A percentile compares a stretch with the other conserved stretches of the same genome.
These are phyloP conservation scores for Zopfia rhizophila DNA, from an alignment of 2,329 filamentous ascomycete genomes.

Conservation along the genomic window DNA sequence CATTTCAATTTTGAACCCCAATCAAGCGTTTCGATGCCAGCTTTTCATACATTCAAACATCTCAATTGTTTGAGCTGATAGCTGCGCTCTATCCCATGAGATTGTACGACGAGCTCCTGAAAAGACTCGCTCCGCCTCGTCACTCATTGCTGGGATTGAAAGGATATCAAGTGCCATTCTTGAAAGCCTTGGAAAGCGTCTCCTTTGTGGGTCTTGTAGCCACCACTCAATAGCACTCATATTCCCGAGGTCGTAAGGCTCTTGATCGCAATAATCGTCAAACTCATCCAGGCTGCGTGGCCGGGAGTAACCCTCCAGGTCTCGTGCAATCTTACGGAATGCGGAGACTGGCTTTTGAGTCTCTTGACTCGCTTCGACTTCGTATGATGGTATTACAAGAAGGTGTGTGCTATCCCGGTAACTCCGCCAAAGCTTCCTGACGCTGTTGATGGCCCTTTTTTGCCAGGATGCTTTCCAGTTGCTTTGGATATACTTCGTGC, in stretches of 20 bases:
- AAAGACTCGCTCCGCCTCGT: slow-evolving; percentile 17
- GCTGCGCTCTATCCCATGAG: slow-evolving; percentile 15
- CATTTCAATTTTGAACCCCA: too few species aligned
- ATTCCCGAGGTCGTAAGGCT: slow-evolving; percentile 3
- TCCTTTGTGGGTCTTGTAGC: slow-evolving; percentile 6
- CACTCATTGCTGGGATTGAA: slow-evolving; percentile 19
- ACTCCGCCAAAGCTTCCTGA: slow-evolving; percentile 3
- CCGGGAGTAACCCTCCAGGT: background rate
- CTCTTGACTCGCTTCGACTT: slow-evolving; percentile 5
- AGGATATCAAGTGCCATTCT: slow-evolving; percentile 17
- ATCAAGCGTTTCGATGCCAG: slow-evolving; percentile 3
- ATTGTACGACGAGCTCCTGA: slow-evolving; percentile 19
- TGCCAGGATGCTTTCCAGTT: slow-evolving; percentile 3
- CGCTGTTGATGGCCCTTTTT: background rate
- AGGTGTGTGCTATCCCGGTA: slow-evolving; percentile 6
- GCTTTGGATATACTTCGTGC: slow-evolving; percentile 7
- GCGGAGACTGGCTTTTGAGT: slow-evolving; percentile 10
- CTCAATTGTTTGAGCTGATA: slow-evolving; percentile 6
- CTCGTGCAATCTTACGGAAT: slow-evolving; percentile 7
- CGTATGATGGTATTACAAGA: background rate
- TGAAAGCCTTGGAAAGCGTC: slow-evolving; percentile 11
- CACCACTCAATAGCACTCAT: slow-evolving; percentile 14
- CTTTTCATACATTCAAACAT: slow-evolving; percentile 8
- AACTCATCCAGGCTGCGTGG: slow-evolving; percentile 11
- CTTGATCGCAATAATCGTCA: slow-evolving; percentile 13